Evolutionary conservation across 2,329 filamentous ascomycete species (phyloP).

Genomic region (Epichloe hybrida): DNA sequence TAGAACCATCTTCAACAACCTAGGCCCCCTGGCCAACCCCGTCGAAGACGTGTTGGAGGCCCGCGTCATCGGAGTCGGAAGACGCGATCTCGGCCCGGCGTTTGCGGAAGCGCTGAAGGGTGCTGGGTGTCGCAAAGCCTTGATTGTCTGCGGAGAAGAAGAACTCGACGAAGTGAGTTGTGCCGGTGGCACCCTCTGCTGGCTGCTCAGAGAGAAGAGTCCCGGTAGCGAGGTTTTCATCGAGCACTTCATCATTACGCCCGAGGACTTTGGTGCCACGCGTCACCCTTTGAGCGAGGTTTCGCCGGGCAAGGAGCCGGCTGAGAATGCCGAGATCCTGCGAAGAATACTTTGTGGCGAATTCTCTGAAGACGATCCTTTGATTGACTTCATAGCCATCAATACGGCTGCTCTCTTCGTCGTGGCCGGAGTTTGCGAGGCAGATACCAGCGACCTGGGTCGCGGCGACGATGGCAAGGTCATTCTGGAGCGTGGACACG

Average conservation of each 20-base stretch:
- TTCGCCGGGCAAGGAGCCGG: constrained; percentile 70
- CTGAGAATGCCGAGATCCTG: constrained; percentile 77
- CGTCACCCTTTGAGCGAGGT: constrained; percentile 64
- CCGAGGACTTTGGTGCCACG: constrained; percentile 76
- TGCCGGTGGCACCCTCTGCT: constrained; percentile 78
- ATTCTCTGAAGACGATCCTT: constrained; percentile 62
- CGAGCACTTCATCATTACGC: constrained; percentile 64
- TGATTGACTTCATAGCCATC: constrained; percentile 86
- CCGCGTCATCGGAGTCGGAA: constrained; percentile 82
- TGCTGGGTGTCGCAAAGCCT: constrained; percentile 64
- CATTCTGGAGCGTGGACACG: constrained; percentile 69
- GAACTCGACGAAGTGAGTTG: constrained; percentile 93
- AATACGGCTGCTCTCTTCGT: constrained; percentile 87
- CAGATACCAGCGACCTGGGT: constrained; percentile 67
- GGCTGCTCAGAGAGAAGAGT: constrained; percentile 51
- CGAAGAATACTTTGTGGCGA: constrained; percentile 63
- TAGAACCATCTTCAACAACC: constrained; percentile 93
- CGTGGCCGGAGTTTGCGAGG: constrained; percentile 73
- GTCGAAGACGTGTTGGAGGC: constrained; percentile 76
- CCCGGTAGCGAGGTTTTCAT: constrained; percentile 36
- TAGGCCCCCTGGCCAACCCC: constrained; percentile 86
- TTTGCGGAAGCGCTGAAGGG: constrained; percentile 76
- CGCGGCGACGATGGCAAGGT: constrained; percentile 68
- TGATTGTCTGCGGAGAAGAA: constrained; percentile 88
- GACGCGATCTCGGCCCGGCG: constrained; percentile 72